A percentile compares a stretch with the other conserved stretches of the same genome.
phyloP scores from a whole-genome alignment of 2,329 filamentous ascomycete genomes.

The Aspergillaceae sp. region DNA sequence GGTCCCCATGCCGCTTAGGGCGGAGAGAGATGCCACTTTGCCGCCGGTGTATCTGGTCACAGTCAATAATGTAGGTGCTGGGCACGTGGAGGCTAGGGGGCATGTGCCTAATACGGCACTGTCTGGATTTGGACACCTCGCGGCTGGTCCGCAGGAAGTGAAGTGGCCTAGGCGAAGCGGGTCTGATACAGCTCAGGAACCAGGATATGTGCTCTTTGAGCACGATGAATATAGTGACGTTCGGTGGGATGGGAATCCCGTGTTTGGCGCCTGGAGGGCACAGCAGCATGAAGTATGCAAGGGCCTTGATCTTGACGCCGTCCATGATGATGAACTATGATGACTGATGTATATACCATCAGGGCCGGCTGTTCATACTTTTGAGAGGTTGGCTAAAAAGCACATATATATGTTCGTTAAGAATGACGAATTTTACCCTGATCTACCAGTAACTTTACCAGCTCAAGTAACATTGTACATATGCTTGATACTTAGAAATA shows the following conservation, averaged over 20 bases:
- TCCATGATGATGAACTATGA: slow-evolving; percentile 10
- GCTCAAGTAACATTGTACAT: no score
- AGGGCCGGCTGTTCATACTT: background rate
- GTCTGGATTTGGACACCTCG: slow-evolving; percentile 25
- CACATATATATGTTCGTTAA: background rate
- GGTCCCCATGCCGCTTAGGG: slow-evolving; percentile 27
- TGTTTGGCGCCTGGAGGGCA: slow-evolving; percentile 31
- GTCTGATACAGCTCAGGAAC: slow-evolving; percentile 9
- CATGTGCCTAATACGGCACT: slow-evolving; percentile 28
- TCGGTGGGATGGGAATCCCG: slow-evolving; percentile 24
- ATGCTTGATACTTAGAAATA: no score
- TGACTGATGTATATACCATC: slow-evolving; percentile 10
- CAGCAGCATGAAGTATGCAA: slow-evolving; percentile 29
- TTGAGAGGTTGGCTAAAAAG: background rate
- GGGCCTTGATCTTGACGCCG: slow-evolving; percentile 27
- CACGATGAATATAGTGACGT: slow-evolving; percentile 25
- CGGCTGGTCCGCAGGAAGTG: slow-evolving; percentile 19
- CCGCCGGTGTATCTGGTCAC: slow-evolving; percentile 32
- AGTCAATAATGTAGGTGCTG: slow-evolving; percentile 27
- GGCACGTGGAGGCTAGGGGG: slow-evolving; percentile 28
- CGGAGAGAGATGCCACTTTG: slow-evolving; percentile 22
- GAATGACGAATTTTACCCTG: no score
- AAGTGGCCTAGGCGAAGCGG: slow-evolving; percentile 4
- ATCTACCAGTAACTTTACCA: no score
- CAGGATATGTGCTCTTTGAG: slow-evolving; percentile 35